Base-by-base conservation (phyloP, 1,139 yeast species). In the Kodamaea anthophila region DNA sequence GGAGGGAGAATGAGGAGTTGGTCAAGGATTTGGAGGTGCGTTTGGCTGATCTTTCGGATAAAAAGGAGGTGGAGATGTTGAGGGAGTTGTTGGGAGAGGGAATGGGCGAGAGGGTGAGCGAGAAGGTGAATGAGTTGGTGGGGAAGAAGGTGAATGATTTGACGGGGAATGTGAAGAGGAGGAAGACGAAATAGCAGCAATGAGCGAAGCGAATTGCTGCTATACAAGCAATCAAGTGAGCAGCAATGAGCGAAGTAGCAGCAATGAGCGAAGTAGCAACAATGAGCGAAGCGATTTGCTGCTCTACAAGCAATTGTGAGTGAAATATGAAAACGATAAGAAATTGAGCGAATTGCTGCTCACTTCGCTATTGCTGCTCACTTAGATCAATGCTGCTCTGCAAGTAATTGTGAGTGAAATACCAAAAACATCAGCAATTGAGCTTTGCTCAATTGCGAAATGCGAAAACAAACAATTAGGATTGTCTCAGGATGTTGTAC, bases 51-150 rank as follows among this genome's bases (percentile, higher is more conserved):
- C 62, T 81, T 29, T 60, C 65, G 30, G 68, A 69, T 37, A 61
- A 62, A 28, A 78, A 77, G 44, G 77, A 80, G 49, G 56, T 70
- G 39, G 71, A 70, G 28, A 74, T 77, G 23, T 56, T 80, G 41
- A 68, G 73, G 47, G 85, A 85, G 0, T 63, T 81, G 12, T 53
- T 79, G 34, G 88, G 87, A 5, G 73, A 68, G 33, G 62, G 63
- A 2, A 31, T 23, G 15, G 31, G 30, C 9, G 9, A 16, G 18
- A 16, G 9, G 18, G 18, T 6, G 18, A 36, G 20, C 7, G 10
- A 23, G n/a, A 19, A 12, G 4, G 35, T 38, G 23, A 29, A 30
- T 15, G 34, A 33, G n/a, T 31, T 27, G 5, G 31, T 37, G 10
- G 46, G 38, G 30, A 44, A 41, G 5, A 61, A 58, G 38, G 75